Base-by-base conservation (phyloP, 2,329 filamentous ascomycete genomes). In the Alternaria triticimaculans region DNA sequence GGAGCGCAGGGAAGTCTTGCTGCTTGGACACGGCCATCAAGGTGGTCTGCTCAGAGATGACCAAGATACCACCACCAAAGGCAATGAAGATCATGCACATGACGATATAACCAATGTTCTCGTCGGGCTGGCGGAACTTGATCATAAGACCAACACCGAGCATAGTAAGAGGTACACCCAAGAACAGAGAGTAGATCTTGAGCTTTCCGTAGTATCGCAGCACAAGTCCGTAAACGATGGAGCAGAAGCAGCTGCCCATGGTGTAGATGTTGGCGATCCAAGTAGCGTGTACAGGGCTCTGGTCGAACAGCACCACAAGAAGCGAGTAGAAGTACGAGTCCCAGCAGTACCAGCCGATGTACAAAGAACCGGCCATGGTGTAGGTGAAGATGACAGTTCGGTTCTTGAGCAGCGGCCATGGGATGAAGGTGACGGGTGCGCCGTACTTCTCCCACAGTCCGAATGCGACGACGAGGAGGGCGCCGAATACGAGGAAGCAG, bases 301-400 rank as follows among this genome's bases (percentile, higher is more conserved):
- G 73, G 64, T 78, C 73, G 69, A 78, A 77, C 6, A 83, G 73
- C 20, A 83, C 81, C 48, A 79, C 64, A 5, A 82, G 73, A 57
- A 79, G 78, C 11, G 80, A 82, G 62, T 78, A 79, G 69, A 81
- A 82, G 74, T 82, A 83, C 28, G 70, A 74, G 66, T 80, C 74
- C 81, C 81, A 83, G 70, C 77, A 76, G 60, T 77, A 77, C 74
- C 76, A 79, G 44, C 66, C 71, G 46, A 72, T 64, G 66, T 77
- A 78, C 7, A 77, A 55, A 0, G 76, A 76, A 14, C 78, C 80
- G 15, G 83, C 81, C 44, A 88, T 78, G 18, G 85, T 72, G 64
- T 84, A 88, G 10, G 87, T 84, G 43, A 86, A 86, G 21, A 87
- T 73, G 45, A 87, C 82, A 2, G 85, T 87, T 25, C 84, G 83